phyloP scores from a whole-genome alignment of 2,329 filamentous ascomycete genomes.

The Cladosporium sp. region DNA sequence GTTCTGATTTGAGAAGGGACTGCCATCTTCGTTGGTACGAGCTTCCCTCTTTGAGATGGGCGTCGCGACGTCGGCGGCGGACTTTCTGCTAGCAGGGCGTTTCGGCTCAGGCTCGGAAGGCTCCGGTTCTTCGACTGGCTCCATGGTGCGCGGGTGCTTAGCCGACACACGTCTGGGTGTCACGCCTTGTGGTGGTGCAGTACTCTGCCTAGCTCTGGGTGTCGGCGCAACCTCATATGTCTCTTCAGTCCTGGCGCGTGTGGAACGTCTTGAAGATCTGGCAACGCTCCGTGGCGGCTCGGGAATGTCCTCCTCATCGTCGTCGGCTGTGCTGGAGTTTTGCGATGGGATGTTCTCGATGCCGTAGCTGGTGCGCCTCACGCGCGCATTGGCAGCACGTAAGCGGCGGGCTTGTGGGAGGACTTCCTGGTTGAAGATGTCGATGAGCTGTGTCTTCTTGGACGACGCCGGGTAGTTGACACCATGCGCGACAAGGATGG shows the following conservation, averaged over 20 bases:
- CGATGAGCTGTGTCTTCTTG: constrained; percentile 85
- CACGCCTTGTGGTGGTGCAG: constrained; percentile 28
- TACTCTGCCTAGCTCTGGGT: constrained; percentile 29
- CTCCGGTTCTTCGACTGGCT: constrained; percentile 34
- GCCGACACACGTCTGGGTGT: constrained; percentile 36
- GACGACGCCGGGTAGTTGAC: constrained; percentile 80
- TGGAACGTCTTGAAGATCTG: constrained; percentile 21
- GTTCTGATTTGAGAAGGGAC: constrained; percentile 82
- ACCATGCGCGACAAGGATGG: constrained; percentile 85
- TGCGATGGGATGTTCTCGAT: constrained; percentile 70
- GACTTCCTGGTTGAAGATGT: constrained; percentile 75
- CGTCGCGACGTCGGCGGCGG: constrained; percentile 22
- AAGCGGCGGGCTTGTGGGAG: constrained; percentile 74
- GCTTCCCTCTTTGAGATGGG: constrained; percentile 27
- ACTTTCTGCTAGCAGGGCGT: constrained; percentile 22
- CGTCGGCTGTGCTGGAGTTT: constrained; percentile 54
- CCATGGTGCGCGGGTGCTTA: constrained; percentile 40
- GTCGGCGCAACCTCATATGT: constrained; percentile 27
- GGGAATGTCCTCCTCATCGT: constrained; percentile 48
- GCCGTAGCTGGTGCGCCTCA: constrained; percentile 80
- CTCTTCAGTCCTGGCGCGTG: constrained; percentile 37
- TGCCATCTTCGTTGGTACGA: constrained; percentile 38
- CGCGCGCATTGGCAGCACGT: constrained; percentile 67
- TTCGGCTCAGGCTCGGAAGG: constrained; percentile 44
- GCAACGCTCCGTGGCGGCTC: constrained; percentile 26